Percentiles rank a stretch among this genome's conserved stretches.
phyloP scores from a whole-genome alignment of 2,329 filamentous ascomycete genomes.

The Pyricularia pennisetigena region DNA sequence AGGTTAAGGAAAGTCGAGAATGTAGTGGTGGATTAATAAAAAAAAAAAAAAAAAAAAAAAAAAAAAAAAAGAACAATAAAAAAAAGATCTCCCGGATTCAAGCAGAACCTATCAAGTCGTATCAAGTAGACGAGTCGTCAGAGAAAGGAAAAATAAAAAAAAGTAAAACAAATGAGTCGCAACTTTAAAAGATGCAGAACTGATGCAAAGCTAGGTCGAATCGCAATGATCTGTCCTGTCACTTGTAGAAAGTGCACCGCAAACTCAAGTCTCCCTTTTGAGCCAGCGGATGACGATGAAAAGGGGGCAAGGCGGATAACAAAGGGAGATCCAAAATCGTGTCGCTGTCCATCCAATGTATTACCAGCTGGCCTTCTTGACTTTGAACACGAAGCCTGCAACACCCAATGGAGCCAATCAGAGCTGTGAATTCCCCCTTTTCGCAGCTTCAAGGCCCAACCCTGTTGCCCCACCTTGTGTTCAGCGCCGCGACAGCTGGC shows the following conservation, averaged over 20 bases:
- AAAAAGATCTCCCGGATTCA: neutral
- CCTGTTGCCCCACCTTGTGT: neutral
- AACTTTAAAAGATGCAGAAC: neutral
- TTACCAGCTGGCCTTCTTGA: neutral
- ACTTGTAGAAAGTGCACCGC: neutral
- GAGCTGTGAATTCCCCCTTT: neutral
- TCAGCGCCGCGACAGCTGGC: neutral
- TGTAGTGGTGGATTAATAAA: neutral
- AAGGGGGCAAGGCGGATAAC: neutral
- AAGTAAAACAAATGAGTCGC: neutral
- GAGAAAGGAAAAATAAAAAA: neutral
- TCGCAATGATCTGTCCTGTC: conserved; percentile 1
- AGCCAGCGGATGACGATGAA: neutral
- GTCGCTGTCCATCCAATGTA: conserved; percentile 2
- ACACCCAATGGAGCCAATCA: neutral
- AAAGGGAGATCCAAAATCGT: neutral
- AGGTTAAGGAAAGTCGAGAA: conserved; percentile 4
- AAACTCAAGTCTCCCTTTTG: neutral
- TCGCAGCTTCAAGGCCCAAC: neutral
- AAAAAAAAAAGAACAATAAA: neutral
- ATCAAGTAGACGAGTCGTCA: neutral
- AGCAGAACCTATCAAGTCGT: neutral
- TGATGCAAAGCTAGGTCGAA: neutral
- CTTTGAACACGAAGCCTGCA: neutral
- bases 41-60: neutral